phyloP scores from a whole-genome alignment of 768 basidiomycete species.

The Serendipita vermifera region DNA sequence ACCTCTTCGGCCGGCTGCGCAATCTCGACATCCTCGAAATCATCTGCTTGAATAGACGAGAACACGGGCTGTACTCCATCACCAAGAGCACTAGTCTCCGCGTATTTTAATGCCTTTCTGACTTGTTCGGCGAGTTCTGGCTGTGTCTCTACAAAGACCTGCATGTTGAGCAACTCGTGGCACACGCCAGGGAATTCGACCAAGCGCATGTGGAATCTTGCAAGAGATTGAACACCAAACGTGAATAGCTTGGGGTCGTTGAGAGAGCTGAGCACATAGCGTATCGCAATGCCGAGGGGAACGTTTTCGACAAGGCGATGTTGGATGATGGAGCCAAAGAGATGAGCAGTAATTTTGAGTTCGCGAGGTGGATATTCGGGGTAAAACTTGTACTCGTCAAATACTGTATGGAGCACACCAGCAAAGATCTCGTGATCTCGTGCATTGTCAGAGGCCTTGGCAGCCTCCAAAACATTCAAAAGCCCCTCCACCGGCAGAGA shows the following conservation, averaged over 20 bases:
- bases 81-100: constrained; percentile 21
- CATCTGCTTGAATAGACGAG: constrained; percentile 63
- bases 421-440: constrained; percentile 94
- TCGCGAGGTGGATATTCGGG: constrained; percentile 89
- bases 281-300: constrained; percentile 89
- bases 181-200: constrained; percentile 89
- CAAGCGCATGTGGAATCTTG: constrained; percentile 74
- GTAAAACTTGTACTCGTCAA: constrained; percentile 99
- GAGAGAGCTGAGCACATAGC: constrained; percentile 90
- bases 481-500: constrained; percentile 91
- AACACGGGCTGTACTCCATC: constrained; percentile 47
- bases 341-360: constrained; percentile 86
- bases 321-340: constrained; percentile 94
- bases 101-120: constrained; percentile 51
- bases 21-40: constrained; percentile 42
- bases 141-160: constrained; percentile 71
- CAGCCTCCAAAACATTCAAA: constrained; percentile 70
- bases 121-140: constrained; percentile 67
- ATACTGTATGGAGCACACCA: constrained; percentile 99
- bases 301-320: constrained; percentile 86
- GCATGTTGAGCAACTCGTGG: constrained; percentile 74
- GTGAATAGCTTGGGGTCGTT: constrained; percentile 88
- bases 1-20: constrained; percentile 69
- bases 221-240: constrained; percentile 85
- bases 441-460: constrained; percentile 67